A percentile compares a stretch with the other conserved stretches of the same genome.
phyloP scores from a whole-genome alignment of 2,329 filamentous ascomycete genomes.

The Calonectria naviculata region DNA sequence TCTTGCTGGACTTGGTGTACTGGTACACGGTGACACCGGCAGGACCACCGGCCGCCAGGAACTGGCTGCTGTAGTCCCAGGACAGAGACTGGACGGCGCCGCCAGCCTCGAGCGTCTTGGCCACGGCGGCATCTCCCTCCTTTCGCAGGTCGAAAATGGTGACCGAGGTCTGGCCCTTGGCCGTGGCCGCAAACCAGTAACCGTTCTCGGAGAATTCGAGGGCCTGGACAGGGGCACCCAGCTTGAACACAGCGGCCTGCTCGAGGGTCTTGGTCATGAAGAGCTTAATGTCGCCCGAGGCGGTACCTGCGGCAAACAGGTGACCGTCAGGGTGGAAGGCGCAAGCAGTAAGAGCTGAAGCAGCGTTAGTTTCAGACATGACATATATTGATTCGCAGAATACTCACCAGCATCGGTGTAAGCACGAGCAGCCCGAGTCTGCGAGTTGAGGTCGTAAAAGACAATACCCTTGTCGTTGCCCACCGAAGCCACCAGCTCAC shows the following conservation, averaged over 20 bases:
- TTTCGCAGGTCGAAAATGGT: constrained; percentile 95
- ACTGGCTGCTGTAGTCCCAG: constrained; percentile 98
- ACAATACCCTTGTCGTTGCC: constrained; percentile 93
- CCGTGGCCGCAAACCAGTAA: constrained; percentile 90
- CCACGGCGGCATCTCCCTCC: constrained; percentile 82
- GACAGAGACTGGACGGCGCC: constrained; percentile 79
- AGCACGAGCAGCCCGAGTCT: constrained; percentile 79
- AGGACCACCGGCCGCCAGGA: constrained; percentile 83
- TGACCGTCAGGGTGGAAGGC: constrained; percentile 98
- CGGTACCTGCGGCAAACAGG: constrained; percentile 86
- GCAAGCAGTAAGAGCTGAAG: constrained; percentile 76
- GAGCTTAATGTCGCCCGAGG: constrained; percentile 84
- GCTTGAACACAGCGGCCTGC: constrained; percentile 78
- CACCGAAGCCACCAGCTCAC: constrained; percentile 85
- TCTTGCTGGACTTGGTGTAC: constrained; percentile 87
- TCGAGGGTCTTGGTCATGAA: constrained; percentile 87
- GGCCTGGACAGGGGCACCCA: constrained; percentile 77
- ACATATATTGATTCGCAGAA: not conserved
- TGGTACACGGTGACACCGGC: constrained; percentile 89
- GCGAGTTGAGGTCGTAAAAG: constrained; percentile 81
- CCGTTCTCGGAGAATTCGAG: constrained; percentile 96
- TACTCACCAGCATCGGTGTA: constrained; percentile 82
- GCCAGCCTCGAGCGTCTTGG: constrained; percentile 89
- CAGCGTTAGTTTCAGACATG: constrained; percentile 5
- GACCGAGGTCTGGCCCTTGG: constrained; percentile 80